These are phyloP conservation scores for Cubamyces lactineus DNA, from an alignment of 768 basidiomycete genomes.

Conservation along the genomic window DNA sequence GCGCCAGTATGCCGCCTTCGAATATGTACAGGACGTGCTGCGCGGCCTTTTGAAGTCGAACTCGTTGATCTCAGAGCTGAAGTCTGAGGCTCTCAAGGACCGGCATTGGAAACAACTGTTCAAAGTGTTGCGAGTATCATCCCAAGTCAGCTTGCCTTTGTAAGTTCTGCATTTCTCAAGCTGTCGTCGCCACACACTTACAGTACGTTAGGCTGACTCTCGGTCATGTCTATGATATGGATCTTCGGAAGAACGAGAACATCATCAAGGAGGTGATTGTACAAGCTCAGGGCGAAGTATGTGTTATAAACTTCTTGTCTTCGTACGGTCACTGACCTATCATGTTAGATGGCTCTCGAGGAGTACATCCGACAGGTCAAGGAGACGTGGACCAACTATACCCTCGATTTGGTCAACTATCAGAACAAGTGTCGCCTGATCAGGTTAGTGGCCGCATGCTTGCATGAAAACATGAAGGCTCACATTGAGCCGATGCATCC, in stretches of 20 bases:
- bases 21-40: slow-evolving; percentile 93
- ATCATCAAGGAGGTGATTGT: slow-evolving; percentile 93
- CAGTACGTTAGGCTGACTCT: slow-evolving; percentile 75
- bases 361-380: slow-evolving; percentile 97
- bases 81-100: slow-evolving; percentile 96
- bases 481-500: slow-evolving; percentile 2
- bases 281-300: slow-evolving; percentile 96
- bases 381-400: slow-evolving; percentile 95
- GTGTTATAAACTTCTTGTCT: slow-evolving; percentile 12
- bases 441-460: slow-evolving; percentile 48
- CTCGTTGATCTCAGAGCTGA: slow-evolving; percentile 86
- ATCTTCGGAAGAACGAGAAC: slow-evolving; percentile 90
- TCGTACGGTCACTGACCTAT: slow-evolving; percentile 11
- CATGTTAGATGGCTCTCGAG: slow-evolving; percentile 85
- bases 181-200: background rate
- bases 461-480: background rate
- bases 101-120: slow-evolving; percentile 98
- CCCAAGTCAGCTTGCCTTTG: slow-evolving; percentile 77
- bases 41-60: slow-evolving; percentile 89
- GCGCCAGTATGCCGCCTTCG: slow-evolving; percentile 98
- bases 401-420: slow-evolving; percentile 95
- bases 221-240: slow-evolving; percentile 95
- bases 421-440: slow-evolving; percentile 99
- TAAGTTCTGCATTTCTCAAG: slow-evolving; percentile 39
- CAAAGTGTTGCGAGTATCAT: slow-evolving; percentile 78